A percentile compares a stretch with the other conserved stretches of the same genome.
These are phyloP conservation scores for Canna indica DNA, from an alignment of 176 grass and related monocot species.

Conservation along the genomic window DNA sequence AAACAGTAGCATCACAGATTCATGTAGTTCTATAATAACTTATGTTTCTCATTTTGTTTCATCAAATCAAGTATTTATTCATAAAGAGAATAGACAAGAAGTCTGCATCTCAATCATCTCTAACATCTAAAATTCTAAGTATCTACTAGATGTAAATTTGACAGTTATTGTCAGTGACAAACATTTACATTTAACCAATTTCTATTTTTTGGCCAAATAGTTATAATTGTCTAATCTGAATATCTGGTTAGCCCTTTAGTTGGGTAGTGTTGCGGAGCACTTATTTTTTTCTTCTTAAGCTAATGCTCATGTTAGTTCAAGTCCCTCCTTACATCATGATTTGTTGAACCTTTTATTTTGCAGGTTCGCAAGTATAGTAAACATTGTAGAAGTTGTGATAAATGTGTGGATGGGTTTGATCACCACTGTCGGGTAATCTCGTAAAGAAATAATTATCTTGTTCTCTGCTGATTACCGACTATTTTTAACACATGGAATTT, in stretches of 20 bases:
- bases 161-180: too few relatives aligned
- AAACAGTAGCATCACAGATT: too few relatives aligned
- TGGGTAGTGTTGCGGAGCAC: background rate
- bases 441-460: slow-evolving; percentile 3
- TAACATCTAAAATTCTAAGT: too few relatives aligned
- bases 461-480: slow-evolving; percentile 11
- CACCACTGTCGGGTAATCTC: slow-evolving; percentile 84
- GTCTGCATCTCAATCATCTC: too few relatives aligned
- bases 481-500: slow-evolving; percentile 19
- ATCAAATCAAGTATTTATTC: too few relatives aligned
- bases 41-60: too few relatives aligned
- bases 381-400: slow-evolving; percentile 97
- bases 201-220: background rate
- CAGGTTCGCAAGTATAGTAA: slow-evolving; percentile 95
- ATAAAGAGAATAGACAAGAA: too few relatives aligned
- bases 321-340: background rate
- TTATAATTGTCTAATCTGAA: background rate
- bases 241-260: background rate
- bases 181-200: too few relatives aligned
- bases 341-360: background rate
- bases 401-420: slow-evolving; percentile 99
- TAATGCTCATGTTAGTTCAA: background rate
- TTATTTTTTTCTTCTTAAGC: background rate
- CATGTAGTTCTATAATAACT: too few relatives aligned
- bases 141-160: too few relatives aligned